Evolutionary conservation across 768 basidiomycete species (phyloP).

Genomic region (Panellus pusillus): DNA sequence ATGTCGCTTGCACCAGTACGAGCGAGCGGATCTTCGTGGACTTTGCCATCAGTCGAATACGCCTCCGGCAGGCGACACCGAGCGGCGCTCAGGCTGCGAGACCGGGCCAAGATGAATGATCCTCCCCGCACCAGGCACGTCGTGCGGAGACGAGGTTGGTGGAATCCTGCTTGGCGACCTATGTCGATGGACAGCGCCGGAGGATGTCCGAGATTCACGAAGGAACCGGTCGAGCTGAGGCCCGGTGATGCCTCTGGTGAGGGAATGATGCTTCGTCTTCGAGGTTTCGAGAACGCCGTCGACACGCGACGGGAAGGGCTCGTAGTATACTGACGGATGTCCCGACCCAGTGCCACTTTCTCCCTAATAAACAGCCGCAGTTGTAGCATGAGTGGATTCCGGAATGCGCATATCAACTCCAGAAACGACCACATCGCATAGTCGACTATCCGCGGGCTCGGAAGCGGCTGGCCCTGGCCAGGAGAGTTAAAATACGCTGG

Average conservation of each 20-base stretch:
- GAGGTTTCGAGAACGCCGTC: conserved; percentile 57
- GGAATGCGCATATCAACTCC: conserved; percentile 62
- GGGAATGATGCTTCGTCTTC: conserved; percentile 44
- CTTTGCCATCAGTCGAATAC: conserved; percentile 30
- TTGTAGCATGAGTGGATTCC: conserved; percentile 63
- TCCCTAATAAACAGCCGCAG: conserved; percentile 67
- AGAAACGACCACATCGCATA: conserved; percentile 73
- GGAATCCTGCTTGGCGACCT: conserved; percentile 43
- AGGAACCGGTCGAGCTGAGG: conserved; percentile 35
- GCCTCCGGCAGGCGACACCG: conserved; percentile 21
- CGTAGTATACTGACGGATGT: conserved; percentile 37
- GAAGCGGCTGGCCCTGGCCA: conserved; percentile 22
- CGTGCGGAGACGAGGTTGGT: conserved; percentile 38
- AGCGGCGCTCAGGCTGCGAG: conserved; percentile 10
- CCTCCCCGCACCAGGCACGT: conserved; percentile 39
- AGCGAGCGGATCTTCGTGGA: conserved; percentile 50
- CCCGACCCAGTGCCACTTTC: conserved; percentile 54
- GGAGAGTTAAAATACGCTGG: conserved; percentile 28
- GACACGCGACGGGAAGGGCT: conserved; percentile 42
- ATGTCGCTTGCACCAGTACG: conserved; percentile 56
- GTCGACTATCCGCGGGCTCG: conserved; percentile 61
- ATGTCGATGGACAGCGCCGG: conserved; percentile 21
- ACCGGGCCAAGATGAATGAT: conserved; percentile 45
- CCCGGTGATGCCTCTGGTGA: conserved; percentile 51
- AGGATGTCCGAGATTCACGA: conserved; percentile 17